These are phyloP conservation scores for Perkinsus marinus DNA, from an alignment of 169 alveolate genomes.

Conservation along the genomic window DNA sequence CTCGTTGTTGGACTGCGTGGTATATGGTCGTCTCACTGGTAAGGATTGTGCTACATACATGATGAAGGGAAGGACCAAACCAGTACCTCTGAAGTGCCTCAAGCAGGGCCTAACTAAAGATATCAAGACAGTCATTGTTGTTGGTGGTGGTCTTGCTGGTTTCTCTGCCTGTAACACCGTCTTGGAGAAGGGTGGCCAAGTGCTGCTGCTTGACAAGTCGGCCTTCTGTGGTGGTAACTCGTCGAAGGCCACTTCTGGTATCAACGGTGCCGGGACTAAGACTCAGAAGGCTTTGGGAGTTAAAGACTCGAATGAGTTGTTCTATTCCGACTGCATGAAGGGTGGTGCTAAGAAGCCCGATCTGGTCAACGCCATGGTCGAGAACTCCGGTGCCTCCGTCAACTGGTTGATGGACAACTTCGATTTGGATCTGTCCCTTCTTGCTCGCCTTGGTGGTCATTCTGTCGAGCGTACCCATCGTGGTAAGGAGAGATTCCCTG, in stretches of 20 bases:
- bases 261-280: conserved; percentile 37
- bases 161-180: conserved; percentile 4
- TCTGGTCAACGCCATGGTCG: conserved; percentile 12
- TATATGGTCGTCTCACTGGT: conserved; percentile 42
- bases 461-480: conserved; percentile 39
- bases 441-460: conserved; percentile 49
- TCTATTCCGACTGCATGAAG: conserved; percentile 29
- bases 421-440: conserved; percentile 30
- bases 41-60: conserved; percentile 13
- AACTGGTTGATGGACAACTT: conserved; percentile 31
- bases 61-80: not conserved
- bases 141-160: conserved; percentile 18
- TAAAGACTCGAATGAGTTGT: conserved; percentile 13
- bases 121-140: not conserved
- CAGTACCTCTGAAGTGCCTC: not conserved
- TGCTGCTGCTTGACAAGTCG: conserved; percentile 11
- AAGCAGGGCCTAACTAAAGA: not conserved
- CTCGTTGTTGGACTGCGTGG: conserved; percentile 40
- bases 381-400: not conserved
- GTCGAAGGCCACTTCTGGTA: conserved; percentile 39
- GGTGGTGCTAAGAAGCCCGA: conserved; percentile 32
- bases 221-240: conserved; percentile 7
- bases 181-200: conserved; percentile 15
- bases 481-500: conserved; percentile 6
- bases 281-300: conserved; percentile 15